Base-by-base conservation (phyloP, 345 rosid species). In the Lepidium africanum region DNA sequence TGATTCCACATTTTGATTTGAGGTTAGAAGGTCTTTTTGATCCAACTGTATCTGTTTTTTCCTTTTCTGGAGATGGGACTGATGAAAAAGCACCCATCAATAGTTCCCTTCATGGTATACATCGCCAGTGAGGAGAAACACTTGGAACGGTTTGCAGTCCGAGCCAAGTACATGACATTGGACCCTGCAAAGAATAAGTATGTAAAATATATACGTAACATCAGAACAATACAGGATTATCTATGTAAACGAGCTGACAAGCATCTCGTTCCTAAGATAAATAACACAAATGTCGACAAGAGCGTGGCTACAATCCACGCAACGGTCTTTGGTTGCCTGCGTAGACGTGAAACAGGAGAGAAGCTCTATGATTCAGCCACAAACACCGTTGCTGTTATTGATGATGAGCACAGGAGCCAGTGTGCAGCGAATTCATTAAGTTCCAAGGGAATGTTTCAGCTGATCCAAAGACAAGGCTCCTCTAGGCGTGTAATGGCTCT, bases 241-340 rank as follows among this genome's bases (percentile, higher is more conserved):
- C 87, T 95, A 12, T 86, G 96, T 76, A 87, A 88, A 76, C 80
- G 97, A 68, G 99, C 99, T 71, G 99, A 91, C 76, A 95, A 95
- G 79, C 99, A 95, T 80, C 86, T 91, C 47, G 94, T 95, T 50
- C 98, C 99, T 38, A 95, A 89, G 81, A 82, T 95, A 76, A 95
- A 91, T 81, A 95, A 95, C 67, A 95, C 99, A 13, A 95, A 95
- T 65, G 99, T 95, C 2, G 99, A 95, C 76, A 88, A 80, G 81
- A 95, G 99, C 40, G 99, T 95, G 67, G 99, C 99, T 9, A 84
- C 90, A 46, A 95, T 95, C 76, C 99, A 95, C 62, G 99, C 99
- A 7, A 91, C 96, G 0, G 92, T 95, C 66, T 95, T 95, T 76
- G 83, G 99, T 75, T 85, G 96, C 78, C 91, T 95, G 33, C 96